Conservation (phyloP, 306 rosid species). For the Macrotyloma uniflorum region DNA sequence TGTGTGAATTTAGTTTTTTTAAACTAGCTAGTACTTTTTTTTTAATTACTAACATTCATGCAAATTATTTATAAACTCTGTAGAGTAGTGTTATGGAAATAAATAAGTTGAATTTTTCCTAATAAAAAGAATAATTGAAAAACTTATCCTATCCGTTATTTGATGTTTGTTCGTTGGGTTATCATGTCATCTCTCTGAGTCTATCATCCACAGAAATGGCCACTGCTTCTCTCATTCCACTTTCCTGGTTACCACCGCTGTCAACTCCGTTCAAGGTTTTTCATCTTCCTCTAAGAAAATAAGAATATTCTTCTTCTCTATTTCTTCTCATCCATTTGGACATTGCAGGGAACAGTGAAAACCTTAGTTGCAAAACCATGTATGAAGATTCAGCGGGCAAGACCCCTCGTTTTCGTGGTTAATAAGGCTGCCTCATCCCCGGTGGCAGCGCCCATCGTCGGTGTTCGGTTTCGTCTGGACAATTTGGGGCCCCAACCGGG, state of each 20-base stretch:
- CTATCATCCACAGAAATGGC: conserved; percentile 18
- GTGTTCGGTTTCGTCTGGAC: conserved; percentile 71
- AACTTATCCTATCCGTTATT: conserved; percentile 46
- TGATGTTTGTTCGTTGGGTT: not conserved
- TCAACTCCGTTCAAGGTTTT: conserved; percentile 85
- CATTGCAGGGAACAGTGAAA: conserved; percentile 62
- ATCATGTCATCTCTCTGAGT: not conserved
- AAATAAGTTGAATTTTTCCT: not conserved
- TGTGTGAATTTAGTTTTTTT: too few species aligned
- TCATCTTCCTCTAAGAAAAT: not conserved
- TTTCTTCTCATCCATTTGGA: conserved; percentile 5
- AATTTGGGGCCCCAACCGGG: conserved; percentile 96
- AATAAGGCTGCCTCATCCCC: conserved; percentile 47
- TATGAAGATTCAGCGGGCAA: conserved; percentile 39
- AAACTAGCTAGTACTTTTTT: too few species aligned
- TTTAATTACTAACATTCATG: too few species aligned
- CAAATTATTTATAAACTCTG: too few species aligned
- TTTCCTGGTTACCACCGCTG: conserved; percentile 36
- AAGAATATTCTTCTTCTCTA: not conserved
- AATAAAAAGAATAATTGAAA: not conserved
- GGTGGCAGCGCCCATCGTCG: conserved; percentile 24
- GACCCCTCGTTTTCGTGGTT: conserved; percentile 34
- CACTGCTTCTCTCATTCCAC: conserved; percentile 54
- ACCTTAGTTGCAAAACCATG: conserved; percentile 50
- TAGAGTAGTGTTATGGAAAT: too few species aligned